Percentiles rank a stretch among this genome's conserved stretches.
These are phyloP conservation scores for Sporothrix humicola DNA, from an alignment of 2,329 filamentous ascomycete genomes.

Conservation along the genomic window DNA sequence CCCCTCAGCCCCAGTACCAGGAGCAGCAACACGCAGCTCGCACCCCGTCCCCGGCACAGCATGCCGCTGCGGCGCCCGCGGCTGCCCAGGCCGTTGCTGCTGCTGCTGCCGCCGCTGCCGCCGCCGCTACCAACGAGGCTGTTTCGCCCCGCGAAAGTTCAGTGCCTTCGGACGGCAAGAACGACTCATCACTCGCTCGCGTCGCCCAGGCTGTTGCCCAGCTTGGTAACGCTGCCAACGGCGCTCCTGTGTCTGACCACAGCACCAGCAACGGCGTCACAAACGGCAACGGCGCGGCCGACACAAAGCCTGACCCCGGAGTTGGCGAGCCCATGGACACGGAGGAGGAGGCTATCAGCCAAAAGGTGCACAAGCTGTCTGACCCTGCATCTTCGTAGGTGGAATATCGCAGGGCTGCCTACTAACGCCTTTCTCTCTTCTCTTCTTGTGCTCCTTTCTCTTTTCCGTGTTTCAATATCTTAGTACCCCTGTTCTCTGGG, in stretches of 20 bases:
- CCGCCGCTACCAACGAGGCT: not conserved
- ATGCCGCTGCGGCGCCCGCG: not conserved
- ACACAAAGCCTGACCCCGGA: not conserved
- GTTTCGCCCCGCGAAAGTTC: not conserved
- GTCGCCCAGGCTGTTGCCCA: conserved; percentile 55
- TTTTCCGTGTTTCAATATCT: not conserved
- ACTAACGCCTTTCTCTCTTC: not conserved
- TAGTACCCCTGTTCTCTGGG: not conserved
- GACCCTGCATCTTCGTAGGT: not conserved
- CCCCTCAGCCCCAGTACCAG: conserved; percentile 20
- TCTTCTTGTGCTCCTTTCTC: not conserved
- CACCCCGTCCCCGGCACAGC: not conserved
- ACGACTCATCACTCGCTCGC: conserved; percentile 50
- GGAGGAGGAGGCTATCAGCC: conserved; percentile 13
- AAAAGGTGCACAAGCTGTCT: conserved; percentile 22
- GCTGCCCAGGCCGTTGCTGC: conserved; percentile 7
- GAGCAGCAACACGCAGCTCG: not conserved
- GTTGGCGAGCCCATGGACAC: conserved; percentile 34
- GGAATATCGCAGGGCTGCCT: too few species aligned
- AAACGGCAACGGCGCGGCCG: not conserved
- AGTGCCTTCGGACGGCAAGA: conserved; percentile 5
- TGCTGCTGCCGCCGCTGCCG: not conserved
- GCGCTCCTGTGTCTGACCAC: too few species aligned
- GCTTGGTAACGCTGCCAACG: not conserved
- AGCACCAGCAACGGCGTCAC: not conserved